Conservation (phyloP, 805 yeast genomes). For the Metschnikowia rubicola region DNA sequence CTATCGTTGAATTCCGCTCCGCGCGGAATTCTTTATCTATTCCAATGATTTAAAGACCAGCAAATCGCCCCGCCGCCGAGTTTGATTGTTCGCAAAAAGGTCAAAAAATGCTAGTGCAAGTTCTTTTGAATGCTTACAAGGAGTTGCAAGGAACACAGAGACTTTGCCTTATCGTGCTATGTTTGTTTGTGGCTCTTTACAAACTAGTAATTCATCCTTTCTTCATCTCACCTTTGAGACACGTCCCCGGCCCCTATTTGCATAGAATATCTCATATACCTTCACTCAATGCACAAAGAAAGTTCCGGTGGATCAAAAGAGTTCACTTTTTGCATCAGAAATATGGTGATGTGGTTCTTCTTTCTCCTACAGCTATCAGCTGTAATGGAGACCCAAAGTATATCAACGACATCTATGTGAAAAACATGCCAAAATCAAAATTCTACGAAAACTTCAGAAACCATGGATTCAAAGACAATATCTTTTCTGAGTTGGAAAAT, state of each 20-base stretch:
- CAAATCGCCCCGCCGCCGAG: constrained; percentile 3
- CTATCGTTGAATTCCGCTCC: constrained; percentile 9
- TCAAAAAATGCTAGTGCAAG: constrained; percentile 10
- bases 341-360: constrained; percentile 61
- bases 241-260: constrained; percentile 57
- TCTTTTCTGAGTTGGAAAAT: constrained; percentile 54
- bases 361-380: constrained; percentile 61
- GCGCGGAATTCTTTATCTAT: constrained; percentile 12
- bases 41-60: constrained; percentile 10
- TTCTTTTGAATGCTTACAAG: neutral
- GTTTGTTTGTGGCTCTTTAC: constrained; percentile 27
- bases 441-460: constrained; percentile 61
- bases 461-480: constrained; percentile 51
- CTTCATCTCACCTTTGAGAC: constrained; percentile 44
- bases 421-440: constrained; percentile 51
- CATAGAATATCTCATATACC: constrained; percentile 43
- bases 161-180: constrained; percentile 1
- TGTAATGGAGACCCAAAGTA: constrained; percentile 48
- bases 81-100: constrained; percentile 3
- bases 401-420: constrained; percentile 53
- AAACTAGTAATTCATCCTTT: constrained; percentile 44
- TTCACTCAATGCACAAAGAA: constrained; percentile 41
- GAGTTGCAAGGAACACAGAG: neutral
- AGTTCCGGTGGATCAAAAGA: constrained; percentile 34
- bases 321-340: constrained; percentile 49